These are phyloP conservation scores for Thalassia testudinum DNA, from an alignment of 116 monocot species.

Conservation along the genomic window DNA sequence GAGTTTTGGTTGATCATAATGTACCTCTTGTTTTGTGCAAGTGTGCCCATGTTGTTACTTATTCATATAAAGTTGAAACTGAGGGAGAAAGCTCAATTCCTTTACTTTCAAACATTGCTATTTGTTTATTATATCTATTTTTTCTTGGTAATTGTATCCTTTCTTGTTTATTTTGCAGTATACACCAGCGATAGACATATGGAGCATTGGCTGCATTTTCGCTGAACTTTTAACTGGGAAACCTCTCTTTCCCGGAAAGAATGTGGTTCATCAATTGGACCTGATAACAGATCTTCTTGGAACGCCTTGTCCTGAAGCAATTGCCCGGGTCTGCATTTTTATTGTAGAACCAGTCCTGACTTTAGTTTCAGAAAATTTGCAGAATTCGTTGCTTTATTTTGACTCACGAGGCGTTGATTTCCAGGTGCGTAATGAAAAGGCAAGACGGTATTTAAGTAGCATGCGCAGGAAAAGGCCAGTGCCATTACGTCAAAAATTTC, in stretches of 20 bases:
- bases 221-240: conserved; percentile 62
- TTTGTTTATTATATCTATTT: too few species aligned
- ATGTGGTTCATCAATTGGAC: conserved; percentile 67
- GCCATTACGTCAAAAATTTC: conserved; percentile 68
- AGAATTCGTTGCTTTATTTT: not conserved
- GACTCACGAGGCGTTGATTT: not conserved
- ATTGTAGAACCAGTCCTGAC: not conserved
- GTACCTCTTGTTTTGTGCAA: too few species aligned
- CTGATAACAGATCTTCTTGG: conserved; percentile 60
- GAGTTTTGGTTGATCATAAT: too few species aligned
- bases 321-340: conserved; percentile 12
- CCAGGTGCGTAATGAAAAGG: conserved; percentile 85
- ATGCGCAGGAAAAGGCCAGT: conserved; percentile 64
- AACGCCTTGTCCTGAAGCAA: conserved; percentile 36
- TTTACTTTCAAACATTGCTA: too few species aligned
- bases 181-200: conserved; percentile 30
- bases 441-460: conserved; percentile 71
- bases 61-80: too few species aligned
- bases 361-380: not conserved
- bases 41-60: too few species aligned
- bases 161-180: too few species aligned
- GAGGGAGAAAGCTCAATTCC: too few species aligned
- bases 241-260: conserved; percentile 64
- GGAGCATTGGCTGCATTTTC: conserved; percentile 81
- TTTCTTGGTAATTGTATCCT: too few species aligned